A percentile compares a stretch with the other conserved stretches of the same genome.
Conservation (phyloP, 78 protist genomes). For the Mastigamoeba balamuthi region DNA sequence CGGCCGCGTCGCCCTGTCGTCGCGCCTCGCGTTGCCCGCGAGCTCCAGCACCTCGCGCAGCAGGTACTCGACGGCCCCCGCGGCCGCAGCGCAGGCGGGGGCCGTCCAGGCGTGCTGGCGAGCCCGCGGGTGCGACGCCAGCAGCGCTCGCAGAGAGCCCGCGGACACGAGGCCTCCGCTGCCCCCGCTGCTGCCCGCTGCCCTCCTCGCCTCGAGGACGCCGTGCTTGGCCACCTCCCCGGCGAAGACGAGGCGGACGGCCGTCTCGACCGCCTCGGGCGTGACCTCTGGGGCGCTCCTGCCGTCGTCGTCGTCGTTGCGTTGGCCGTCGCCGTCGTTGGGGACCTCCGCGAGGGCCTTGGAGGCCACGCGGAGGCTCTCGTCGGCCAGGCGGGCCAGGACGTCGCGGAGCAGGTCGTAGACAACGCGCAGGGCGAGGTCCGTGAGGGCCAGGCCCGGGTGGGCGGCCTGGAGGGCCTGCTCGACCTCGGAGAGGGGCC, state of each 20-base stretch:
- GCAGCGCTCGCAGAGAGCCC: background rate
- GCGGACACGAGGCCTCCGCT: background rate
- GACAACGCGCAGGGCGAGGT: too few relatives aligned
- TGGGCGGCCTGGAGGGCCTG: too few relatives aligned
- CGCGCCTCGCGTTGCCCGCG: slow-evolving; percentile 89
- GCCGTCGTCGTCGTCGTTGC: too few relatives aligned
- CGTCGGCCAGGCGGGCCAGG: too few relatives aligned
- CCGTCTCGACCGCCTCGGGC: background rate
- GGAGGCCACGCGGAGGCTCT: too few relatives aligned
- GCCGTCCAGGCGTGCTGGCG: background rate
- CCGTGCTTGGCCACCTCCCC: background rate
- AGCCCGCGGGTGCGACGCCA: background rate
- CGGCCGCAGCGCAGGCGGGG: slow-evolving; percentile 1
- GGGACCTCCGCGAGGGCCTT: too few relatives aligned
- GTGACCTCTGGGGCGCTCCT: background rate
- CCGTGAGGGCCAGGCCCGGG: too few relatives aligned
- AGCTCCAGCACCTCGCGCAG: slow-evolving; percentile 91
- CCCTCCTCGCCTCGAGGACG: background rate
- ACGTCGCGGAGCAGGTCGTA: too few relatives aligned
- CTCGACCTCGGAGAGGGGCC: too few relatives aligned
- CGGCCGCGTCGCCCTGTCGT: slow-evolving; percentile 72
- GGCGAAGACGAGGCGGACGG: background rate
- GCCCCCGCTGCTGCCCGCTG: background rate
- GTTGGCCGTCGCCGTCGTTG: too few relatives aligned
- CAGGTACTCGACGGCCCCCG: slow-evolving; percentile 95